A percentile compares a stretch with the other conserved stretches of the same genome.
Conservation (phyloP, 2,329 filamentous ascomycete species). For the Mollisia scopiformis region DNA sequence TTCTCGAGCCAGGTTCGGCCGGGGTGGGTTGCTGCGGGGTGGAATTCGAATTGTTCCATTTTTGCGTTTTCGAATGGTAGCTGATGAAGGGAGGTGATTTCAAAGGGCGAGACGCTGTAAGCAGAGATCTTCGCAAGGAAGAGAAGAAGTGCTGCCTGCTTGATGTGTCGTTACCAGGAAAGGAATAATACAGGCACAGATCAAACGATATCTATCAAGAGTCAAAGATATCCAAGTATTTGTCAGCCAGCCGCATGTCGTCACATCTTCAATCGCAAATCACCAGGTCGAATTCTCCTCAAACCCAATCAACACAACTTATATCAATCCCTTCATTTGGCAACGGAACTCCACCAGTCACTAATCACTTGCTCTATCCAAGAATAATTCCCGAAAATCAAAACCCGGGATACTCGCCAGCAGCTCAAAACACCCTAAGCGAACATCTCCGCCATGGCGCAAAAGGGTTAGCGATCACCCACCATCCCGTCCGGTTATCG, state of each 20-base stretch:
- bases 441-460: background rate
- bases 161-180: too few species aligned
- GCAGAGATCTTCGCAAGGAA: too few species aligned
- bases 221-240: too few species aligned
- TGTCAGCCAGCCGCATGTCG: background rate
- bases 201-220: background rate
- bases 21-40: background rate
- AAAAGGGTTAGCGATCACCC: background rate
- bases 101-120: background rate
- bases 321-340: background rate
- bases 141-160: too few species aligned
- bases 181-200: too few species aligned
- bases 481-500: background rate
- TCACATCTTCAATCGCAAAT: background rate
- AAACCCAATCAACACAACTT: background rate
- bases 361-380: background rate
- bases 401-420: background rate
- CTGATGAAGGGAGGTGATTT: background rate
- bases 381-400: background rate
- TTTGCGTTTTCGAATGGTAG: background rate
- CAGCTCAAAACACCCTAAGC: background rate
- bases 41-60: slow-evolving; percentile 12
- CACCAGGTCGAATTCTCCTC: background rate
- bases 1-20: slow-evolving; percentile 3
- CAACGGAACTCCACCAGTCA: background rate